Base-by-base conservation (phyloP, 257 asterid species). In the Solanum piurae region DNA sequence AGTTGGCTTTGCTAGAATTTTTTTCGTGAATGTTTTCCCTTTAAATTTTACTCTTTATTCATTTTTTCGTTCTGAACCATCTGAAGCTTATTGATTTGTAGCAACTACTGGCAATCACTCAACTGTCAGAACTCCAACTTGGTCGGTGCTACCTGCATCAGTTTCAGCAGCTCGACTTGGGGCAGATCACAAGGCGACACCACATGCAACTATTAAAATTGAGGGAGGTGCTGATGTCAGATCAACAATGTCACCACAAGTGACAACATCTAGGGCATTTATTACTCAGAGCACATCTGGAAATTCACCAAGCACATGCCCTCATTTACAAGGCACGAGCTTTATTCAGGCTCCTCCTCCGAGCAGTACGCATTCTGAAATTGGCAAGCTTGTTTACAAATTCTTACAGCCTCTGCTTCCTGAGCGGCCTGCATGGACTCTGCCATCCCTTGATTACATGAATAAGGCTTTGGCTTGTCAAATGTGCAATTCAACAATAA, bases 381-480 rank as follows among this genome's bases (percentile, higher is more conserved):
- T 95, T 86, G 91, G 94, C 88, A 96, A 97, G 91, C 86, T 92
- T 90, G 92, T 97, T 88, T 98, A 96, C 92, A 94, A 94, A 91
- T 77, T 96, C 36, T 87, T 96, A 79, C 97, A 90, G 38, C 95
- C 95, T 23, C 91, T 60, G 71, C 91, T 80, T 86, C 88, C 92
- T n/a, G 94, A 96, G 89, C 91, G 88, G 62, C 96, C 93, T 79
- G 87, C 88, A 42, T 96, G 99, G 99, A 94, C 90, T 89, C 94
- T 96, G 55, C 98, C 99, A 34, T 95, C 99, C n/a, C 91, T 95
- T 93, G 98, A 96, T 87, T 97, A 96, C 89, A 96, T 97, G 98
- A 94, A 89, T 80, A 94, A 93, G 95, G 92, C 95, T 36, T 88
- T 95, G 92, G 84, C 93, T 83, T 97, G 99, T 86, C 98, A 95